phyloP scores from a whole-genome alignment of 352 stramenopile genomes.

The Pythium aristosporum region DNA sequence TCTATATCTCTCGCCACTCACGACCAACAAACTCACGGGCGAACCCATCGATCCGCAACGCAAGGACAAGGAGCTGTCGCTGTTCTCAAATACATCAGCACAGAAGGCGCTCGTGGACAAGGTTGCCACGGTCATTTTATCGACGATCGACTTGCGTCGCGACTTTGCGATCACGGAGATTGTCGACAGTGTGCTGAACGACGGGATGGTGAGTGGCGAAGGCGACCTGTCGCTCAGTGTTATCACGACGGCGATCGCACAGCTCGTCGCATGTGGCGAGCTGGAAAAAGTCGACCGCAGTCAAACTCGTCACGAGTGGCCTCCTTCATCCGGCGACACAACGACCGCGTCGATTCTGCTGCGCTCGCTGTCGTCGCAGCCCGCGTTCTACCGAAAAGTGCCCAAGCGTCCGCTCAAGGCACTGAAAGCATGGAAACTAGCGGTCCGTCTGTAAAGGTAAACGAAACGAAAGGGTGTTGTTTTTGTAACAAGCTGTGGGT shows the following conservation, averaged over 20 bases:
- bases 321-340: slow-evolving; percentile 13
- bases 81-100: slow-evolving; percentile 23
- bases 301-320: slow-evolving; percentile 1
- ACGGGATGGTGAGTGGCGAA: background rate
- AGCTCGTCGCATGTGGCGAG: slow-evolving; percentile 49
- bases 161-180: slow-evolving; percentile 59
- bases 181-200: slow-evolving; percentile 43
- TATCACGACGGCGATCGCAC: slow-evolving; percentile 53
- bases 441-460: slow-evolving; percentile 2
- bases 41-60: slow-evolving; percentile 19
- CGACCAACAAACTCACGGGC: slow-evolving; percentile 28
- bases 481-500: background rate
- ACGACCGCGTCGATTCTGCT: slow-evolving; percentile 24
- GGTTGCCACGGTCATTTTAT: slow-evolving; percentile 46
- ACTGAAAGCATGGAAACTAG: slow-evolving; percentile 63
- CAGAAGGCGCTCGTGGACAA: slow-evolving; percentile 34
- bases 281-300: slow-evolving; percentile 45
- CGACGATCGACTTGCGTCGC: slow-evolving; percentile 57
- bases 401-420: slow-evolving; percentile 67
- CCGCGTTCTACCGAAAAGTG: slow-evolving; percentile 60
- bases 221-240: slow-evolving; percentile 40
- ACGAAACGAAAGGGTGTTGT: background rate
- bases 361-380: slow-evolving; percentile 30
- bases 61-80: slow-evolving; percentile 12
- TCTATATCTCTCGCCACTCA: slow-evolving; percentile 68